A percentile compares a stretch with the other conserved stretches of the same genome.
Conservation (phyloP, 805 yeast species). For the Babjeviella inositovora region DNA sequence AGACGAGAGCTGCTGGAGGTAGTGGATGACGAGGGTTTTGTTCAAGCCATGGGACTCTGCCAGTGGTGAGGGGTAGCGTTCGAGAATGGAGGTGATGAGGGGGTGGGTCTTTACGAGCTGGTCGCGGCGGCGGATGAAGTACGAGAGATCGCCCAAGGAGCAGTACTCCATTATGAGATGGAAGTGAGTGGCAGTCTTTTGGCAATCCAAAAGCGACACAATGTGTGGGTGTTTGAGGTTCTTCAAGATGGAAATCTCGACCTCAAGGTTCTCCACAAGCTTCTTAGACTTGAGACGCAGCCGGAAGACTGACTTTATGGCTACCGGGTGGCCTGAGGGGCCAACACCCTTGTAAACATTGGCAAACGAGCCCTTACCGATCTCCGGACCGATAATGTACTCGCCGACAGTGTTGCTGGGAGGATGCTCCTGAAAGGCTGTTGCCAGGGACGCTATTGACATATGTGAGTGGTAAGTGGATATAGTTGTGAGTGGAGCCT, state of each 20-base stretch:
- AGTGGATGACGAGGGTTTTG: slow-evolving; percentile 64
- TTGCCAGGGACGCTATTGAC: background rate
- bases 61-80: slow-evolving; percentile 69
- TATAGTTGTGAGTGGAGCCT: too few species aligned
- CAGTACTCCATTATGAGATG: slow-evolving; percentile 94
- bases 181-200: slow-evolving; percentile 62
- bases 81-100: slow-evolving; percentile 56
- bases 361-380: slow-evolving; percentile 94
- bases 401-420: slow-evolving; percentile 15
- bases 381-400: slow-evolving; percentile 60
- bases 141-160: slow-evolving; percentile 85
- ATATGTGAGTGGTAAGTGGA: background rate
- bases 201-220: slow-evolving; percentile 73
- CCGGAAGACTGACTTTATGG: slow-evolving; percentile 77
- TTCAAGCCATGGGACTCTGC: slow-evolving; percentile 66
- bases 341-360: slow-evolving; percentile 79
- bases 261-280: slow-evolving; percentile 77
- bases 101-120: slow-evolving; percentile 67
- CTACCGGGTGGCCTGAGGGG: slow-evolving; percentile 47
- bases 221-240: slow-evolving; percentile 87
- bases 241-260: slow-evolving; percentile 81
- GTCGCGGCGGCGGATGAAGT: slow-evolving; percentile 63
- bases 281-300: slow-evolving; percentile 75
- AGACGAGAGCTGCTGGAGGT: slow-evolving; percentile 71
- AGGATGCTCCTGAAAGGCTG: background rate